Evolutionary conservation across 169 alveolate genomes (phyloP), one percentile per base, ranked within the genome.

Genomic region (Neospora caninum): DNA sequence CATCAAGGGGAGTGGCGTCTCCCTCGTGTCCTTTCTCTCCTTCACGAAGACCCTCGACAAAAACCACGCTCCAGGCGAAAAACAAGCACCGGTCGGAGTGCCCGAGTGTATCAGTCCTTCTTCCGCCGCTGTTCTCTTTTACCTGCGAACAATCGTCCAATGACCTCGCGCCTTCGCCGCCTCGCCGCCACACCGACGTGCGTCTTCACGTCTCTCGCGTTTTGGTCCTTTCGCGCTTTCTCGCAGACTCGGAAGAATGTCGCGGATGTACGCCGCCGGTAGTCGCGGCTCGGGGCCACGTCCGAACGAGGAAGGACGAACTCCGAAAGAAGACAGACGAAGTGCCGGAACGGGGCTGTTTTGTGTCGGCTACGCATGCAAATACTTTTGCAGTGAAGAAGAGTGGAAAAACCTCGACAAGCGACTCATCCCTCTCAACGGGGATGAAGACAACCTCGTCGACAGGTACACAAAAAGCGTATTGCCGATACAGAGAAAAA

Each of bases 321-420:
- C 38, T 34, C 27, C 41, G 80, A 22, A 34, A 9, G 38, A n/a
- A 9, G 27, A n/a, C 41, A 69, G 80, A 9, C 4, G 84, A 31
- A 73, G 18, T 13, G 20, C 43, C 45, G 84, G 45, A 9, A 6
- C 6, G 42, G 84, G 84, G 16, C 18, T 73, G 25, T 6, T 73
- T 16, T 73, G 84, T 43, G 84, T 73, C 16, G 84, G 84, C 49
- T 18, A 6, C 20, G 84, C 84, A n/a, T 73, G 84, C 84, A 73
- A 73, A 73, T 73, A 73, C 43, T 73, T 73, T 43, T 73, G 84
- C 84, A 73, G 84, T 20, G 39, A 36, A 36, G 84, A 73, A 34
- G 84, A 73, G 84, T 73, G 84, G 84, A 16, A 22, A 13, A 16
- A n/a, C 49, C 22, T 73, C 39, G 42, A 73, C 49, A 73, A 36